Evolutionary conservation across 306 rosid species (phyloP).

Genomic region (Prunus armeniaca): DNA sequence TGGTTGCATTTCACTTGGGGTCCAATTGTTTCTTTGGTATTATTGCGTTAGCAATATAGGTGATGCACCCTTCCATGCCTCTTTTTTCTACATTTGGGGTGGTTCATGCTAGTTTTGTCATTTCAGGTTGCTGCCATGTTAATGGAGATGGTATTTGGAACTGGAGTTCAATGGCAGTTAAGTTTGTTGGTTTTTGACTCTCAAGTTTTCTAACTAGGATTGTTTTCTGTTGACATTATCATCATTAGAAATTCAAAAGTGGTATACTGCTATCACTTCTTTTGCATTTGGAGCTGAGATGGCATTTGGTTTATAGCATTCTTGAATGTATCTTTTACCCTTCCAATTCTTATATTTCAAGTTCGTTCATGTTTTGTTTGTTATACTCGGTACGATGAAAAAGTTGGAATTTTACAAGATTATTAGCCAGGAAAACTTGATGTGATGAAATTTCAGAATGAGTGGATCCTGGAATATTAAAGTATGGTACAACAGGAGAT

Average conservation of each 20-base stretch:
- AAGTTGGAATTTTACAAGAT: background rate
- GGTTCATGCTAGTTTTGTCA: conserved; percentile 56
- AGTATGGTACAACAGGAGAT: background rate
- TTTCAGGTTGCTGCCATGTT: conserved; percentile 89
- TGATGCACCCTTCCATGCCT: conserved; percentile 38
- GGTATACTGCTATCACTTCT: conserved; percentile 30
- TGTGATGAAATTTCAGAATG: background rate
- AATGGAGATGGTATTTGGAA: conserved; percentile 61
- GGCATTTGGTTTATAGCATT: conserved; percentile 33
- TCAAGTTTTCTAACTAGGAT: conserved; percentile 48
- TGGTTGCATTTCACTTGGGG: conserved; percentile 32
- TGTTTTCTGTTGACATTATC: conserved; percentile 40
- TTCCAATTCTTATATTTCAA: conserved; percentile 1
- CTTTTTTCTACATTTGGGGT: conserved; percentile 28
- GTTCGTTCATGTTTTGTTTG: background rate
- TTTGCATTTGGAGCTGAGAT: conserved; percentile 38
- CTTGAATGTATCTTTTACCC: conserved; percentile 19
- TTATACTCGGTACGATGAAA: background rate
- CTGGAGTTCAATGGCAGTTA: conserved; percentile 92
- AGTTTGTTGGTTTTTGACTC: conserved; percentile 76
- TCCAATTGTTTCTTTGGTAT: conserved; percentile 48
- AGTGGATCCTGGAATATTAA: background rate
- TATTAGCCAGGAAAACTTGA: background rate
- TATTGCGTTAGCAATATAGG: conserved; percentile 49
- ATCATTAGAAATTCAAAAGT: conserved; percentile 12